Evolutionary conservation across 1,284 basidiomycete species (phyloP).

Genomic region (Kwoniella shivajii): DNA sequence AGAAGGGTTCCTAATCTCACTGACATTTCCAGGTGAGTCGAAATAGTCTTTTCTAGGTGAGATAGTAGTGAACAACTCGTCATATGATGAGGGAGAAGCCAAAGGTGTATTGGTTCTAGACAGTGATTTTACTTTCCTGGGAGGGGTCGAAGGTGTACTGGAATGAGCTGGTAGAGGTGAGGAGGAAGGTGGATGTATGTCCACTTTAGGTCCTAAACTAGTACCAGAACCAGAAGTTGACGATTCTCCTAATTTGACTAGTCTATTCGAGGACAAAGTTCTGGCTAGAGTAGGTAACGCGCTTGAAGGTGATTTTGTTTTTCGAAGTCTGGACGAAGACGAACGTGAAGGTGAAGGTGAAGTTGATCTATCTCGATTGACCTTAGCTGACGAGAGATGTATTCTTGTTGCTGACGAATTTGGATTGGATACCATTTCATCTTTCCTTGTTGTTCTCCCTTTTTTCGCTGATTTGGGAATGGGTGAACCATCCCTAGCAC

Average conservation of each 20-base stretch:
- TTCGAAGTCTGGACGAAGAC: too few relatives aligned
- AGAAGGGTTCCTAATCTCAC: neutral
- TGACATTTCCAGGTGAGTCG: conserved; percentile 6
- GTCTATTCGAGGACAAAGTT: too few relatives aligned
- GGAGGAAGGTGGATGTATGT: conserved; percentile 15
- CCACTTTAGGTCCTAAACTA: conserved; percentile 5
- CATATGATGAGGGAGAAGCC: conserved; percentile 31
- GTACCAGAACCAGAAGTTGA: too few relatives aligned
- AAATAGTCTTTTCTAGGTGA: conserved; percentile 20
- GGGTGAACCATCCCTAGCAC: conserved; percentile 1
- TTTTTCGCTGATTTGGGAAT: neutral
- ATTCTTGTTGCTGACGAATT: neutral
- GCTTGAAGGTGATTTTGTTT: too few relatives aligned
- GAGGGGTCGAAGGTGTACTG: conserved; percentile 13
- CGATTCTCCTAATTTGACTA: too few relatives aligned
- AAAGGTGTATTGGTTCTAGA: conserved; percentile 13
- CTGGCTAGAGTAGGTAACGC: too few relatives aligned
- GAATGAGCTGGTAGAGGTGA: conserved; percentile 1
- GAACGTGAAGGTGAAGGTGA: conserved; percentile 17
- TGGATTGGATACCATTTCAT: neutral
- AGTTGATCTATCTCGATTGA: neutral
- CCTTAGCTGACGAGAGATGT: neutral
- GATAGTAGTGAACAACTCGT: conserved; percentile 32
- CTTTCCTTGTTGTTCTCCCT: neutral
- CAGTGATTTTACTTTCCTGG: neutral